These are phyloP conservation scores for Camellia lanceoleosa DNA, from an alignment of 148 eudicot genomes.

Conservation along the genomic window DNA sequence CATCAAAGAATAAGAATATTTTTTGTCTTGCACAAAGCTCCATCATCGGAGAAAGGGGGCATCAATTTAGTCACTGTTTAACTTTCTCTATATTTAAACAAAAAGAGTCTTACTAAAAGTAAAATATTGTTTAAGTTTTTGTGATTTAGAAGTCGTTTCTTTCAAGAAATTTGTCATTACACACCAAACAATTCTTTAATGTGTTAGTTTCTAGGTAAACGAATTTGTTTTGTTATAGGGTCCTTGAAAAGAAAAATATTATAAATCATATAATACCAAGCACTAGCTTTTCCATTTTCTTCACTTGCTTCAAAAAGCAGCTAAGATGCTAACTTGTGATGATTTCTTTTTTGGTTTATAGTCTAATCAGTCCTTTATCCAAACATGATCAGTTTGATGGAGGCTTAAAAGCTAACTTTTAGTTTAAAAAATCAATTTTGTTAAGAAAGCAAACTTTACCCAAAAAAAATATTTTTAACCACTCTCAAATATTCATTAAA, in stretches of 20 bases:
- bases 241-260: neutral
- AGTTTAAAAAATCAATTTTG: too few relatives aligned
- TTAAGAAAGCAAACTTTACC: too few relatives aligned
- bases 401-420: neutral
- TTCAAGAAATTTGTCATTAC: constrained; percentile 6
- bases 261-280: neutral
- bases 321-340: neutral
- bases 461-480: too few relatives aligned
- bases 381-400: neutral
- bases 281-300: neutral
- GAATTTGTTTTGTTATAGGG: neutral
- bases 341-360: neutral
- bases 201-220: neutral
- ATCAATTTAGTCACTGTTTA: neutral
- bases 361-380: neutral
- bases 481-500: too few relatives aligned
- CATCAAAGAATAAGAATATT: constrained; percentile 42
- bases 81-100: neutral
- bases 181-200: neutral
- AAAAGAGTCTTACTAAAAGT: constrained; percentile 4
- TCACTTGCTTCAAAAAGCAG: neutral
- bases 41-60: constrained; percentile 14
- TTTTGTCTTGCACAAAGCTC: constrained; percentile 25
- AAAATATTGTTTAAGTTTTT: neutral
- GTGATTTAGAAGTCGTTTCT: neutral